Percentiles rank a stretch among this genome's conserved stretches.
phyloP scores from a whole-genome alignment of 306 rosid species.

The Lathyrus sativus region DNA sequence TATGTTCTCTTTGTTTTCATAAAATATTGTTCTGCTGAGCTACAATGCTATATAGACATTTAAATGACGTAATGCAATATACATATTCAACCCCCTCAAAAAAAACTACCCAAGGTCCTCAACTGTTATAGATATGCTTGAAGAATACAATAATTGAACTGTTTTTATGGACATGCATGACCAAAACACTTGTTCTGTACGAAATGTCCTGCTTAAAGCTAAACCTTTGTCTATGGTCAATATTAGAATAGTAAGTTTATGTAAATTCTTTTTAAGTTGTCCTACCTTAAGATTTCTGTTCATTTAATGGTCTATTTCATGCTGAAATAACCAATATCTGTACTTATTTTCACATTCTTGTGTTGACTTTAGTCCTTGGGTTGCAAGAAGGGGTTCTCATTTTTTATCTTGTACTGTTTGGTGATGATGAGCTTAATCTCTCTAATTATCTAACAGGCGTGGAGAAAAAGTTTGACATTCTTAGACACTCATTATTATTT shows the following conservation, averaged over 20 bases:
- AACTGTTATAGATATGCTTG: neutral
- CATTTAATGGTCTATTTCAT: conserved; percentile 18
- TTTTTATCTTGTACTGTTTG: neutral
- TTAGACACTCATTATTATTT: neutral
- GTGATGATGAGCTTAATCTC: conserved; percentile 19
- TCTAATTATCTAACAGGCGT: neutral
- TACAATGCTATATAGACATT: neutral
- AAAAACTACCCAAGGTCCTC: neutral
- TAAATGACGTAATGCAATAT: neutral
- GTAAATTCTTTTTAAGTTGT: conserved; percentile 26
- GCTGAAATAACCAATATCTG: conserved; percentile 10
- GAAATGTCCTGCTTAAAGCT: conserved; percentile 14
- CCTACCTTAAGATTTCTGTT: conserved; percentile 7
- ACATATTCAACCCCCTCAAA: neutral
- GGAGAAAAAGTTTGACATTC: neutral
- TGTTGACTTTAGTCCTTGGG: conserved; percentile 19
- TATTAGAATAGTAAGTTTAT: conserved; percentile 10
- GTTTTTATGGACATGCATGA: neutral
- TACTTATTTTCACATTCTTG: conserved; percentile 4
- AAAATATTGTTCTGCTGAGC: neutral
- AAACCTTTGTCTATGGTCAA: conserved; percentile 2
- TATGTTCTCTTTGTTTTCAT: neutral
- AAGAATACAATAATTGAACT: neutral
- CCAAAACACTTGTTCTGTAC: neutral
- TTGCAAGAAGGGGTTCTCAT: conserved; percentile 15